phyloP scores from a whole-genome alignment of 768 basidiomycete species.

The Leccinum pellstonianum region DNA sequence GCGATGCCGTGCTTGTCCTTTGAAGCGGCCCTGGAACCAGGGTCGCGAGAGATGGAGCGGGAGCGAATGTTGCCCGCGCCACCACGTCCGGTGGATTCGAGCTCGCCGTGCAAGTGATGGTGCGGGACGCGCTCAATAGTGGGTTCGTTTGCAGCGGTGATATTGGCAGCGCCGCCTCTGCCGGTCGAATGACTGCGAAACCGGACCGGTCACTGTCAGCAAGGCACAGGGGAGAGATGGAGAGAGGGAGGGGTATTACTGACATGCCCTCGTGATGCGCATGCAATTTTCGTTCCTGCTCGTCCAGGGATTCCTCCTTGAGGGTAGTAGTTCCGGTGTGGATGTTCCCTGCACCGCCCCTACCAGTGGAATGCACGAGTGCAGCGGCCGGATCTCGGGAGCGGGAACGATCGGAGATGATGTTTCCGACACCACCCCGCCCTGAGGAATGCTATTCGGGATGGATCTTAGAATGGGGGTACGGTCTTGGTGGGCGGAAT shows the following conservation, averaged over 20 bases:
- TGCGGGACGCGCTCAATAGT: conserved; percentile 35
- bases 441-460: conserved; percentile 54
- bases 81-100: conserved; percentile 54
- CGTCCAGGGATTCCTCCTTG: conserved; percentile 29
- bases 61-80: conserved; percentile 60
- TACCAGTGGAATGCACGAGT: conserved; percentile 49
- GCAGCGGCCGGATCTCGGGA: conserved; percentile 37
- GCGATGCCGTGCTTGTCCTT: conserved; percentile 33
- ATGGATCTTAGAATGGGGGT: background rate
- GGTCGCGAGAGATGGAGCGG: conserved; percentile 36
- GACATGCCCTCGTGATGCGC: conserved; percentile 40
- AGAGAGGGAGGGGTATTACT: conserved; percentile 19
- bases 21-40: conserved; percentile 22
- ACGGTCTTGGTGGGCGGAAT: background rate
- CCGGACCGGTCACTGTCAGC: conserved; percentile 1
- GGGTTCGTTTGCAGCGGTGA: conserved; percentile 41
- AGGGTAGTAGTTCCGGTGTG: conserved; percentile 25
- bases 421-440: conserved; percentile 66
- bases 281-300: conserved; percentile 35
- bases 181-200: conserved; percentile 59
- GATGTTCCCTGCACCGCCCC: conserved; percentile 67
- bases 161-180: conserved; percentile 66
- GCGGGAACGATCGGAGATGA: conserved; percentile 50
- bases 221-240: background rate
- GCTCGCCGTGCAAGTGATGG: conserved; percentile 24